Conservation (phyloP, 495 filamentous ascomycete species). For the Annulohypoxylon nitens region DNA sequence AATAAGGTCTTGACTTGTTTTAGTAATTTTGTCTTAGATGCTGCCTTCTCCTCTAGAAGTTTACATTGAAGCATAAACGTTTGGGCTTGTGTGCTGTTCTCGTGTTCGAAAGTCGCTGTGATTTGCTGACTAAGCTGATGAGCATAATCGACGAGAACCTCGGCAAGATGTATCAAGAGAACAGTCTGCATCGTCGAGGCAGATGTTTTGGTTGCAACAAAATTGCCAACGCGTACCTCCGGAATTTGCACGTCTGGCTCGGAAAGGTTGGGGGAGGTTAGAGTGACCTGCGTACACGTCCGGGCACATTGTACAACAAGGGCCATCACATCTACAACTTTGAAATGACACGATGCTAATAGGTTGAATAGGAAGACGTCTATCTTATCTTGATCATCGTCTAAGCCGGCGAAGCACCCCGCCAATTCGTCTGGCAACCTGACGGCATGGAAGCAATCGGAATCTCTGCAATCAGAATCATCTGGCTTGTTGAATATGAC, state of each 20-base stretch:
- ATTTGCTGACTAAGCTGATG: constrained; percentile 33
- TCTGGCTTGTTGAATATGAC: constrained; percentile 29
- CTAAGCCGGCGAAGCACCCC: constrained; percentile 20
- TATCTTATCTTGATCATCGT: constrained; percentile 26
- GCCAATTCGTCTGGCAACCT: constrained; percentile 30
- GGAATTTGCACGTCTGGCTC: constrained; percentile 47
- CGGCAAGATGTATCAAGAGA: constrained; percentile 46
- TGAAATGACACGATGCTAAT: constrained; percentile 51
- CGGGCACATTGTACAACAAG: constrained; percentile 42
- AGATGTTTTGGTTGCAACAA: constrained; percentile 44
- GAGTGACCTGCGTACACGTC: constrained; percentile 43
- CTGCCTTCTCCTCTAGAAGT: constrained; percentile 41
- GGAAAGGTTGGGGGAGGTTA: constrained; percentile 25
- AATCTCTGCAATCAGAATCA: constrained; percentile 34
- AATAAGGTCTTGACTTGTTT: constrained; percentile 34
- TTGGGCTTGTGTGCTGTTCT: constrained; percentile 28
- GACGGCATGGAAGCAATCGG: constrained; percentile 38
- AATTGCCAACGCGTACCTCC: constrained; percentile 52
- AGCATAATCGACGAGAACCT: constrained; percentile 40
- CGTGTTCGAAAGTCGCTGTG: neutral
- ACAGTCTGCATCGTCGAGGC: constrained; percentile 53
- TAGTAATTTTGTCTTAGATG: constrained; percentile 30
- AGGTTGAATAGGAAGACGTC: constrained; percentile 53
- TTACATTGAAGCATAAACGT: constrained; percentile 48
- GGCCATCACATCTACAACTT: constrained; percentile 50